Evolutionary conservation across 805 yeast genomes (phyloP), one percentile per base, ranked within the genome.

Genomic region (Candida nemodendra): DNA sequence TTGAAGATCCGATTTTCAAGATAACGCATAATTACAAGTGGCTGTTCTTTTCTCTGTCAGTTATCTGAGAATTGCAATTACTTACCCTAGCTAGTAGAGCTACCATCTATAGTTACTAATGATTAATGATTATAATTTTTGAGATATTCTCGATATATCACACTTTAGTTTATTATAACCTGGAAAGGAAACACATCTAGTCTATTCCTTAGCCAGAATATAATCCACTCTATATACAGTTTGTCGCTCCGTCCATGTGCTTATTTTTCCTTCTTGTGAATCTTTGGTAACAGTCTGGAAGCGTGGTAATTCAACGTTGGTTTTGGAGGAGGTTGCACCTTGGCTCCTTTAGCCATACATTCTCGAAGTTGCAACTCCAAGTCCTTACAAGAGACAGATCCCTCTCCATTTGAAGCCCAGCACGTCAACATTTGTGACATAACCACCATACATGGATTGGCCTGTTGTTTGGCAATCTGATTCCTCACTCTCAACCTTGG

Each of bases 371-470:
- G 87, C 24, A 63, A 59, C 55, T 83, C 95, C 32, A 86, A 63
- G 6, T 67, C 69, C 17, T 72, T 68, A 64, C 98, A 90, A 32
- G 67, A 72, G 9, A 72, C 66, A 16, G 82, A 68, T 43, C 93
- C 90, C 62, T 88, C 95, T 33, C 95, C 91, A 64, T 87, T 85
- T 17, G 96, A 85, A 2, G 96, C 95, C 98, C 98, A 90, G 67
- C 98, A 90, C 71, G 84, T 86, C 51, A 90, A 69, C 60, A 90
- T 71, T 32, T 86, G 81, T 1, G 93, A 81, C 90, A 90, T 85
- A 47, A 84, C 66, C 39, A 86, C 88, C 43, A 79, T 62, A 62
- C 96, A 89, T 41, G 86, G 79, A 50, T 82, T 80, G 32, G 85
- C 75, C 40, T 71, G 61, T 48, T 77, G 78, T 34, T 72, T 70